Evolutionary conservation across 495 filamentous ascomycete genomes (phyloP).

Genomic region (Penicillium canariense): DNA sequence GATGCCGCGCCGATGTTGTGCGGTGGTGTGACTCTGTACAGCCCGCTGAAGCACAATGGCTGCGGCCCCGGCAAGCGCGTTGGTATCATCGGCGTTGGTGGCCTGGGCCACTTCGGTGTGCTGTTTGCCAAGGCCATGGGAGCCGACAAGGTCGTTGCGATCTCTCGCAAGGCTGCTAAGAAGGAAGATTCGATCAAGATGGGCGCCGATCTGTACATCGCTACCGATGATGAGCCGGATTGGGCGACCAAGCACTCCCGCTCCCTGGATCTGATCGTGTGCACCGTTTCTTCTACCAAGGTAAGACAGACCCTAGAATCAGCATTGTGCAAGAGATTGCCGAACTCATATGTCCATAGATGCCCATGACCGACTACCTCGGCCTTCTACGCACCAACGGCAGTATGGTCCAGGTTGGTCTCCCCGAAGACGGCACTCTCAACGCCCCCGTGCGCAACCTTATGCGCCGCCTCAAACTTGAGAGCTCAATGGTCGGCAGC

Average conservation of each 20-base stretch:
- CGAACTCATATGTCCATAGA: constrained; percentile 31
- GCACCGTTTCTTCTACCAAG: constrained; percentile 70
- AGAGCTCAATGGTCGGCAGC: constrained; percentile 69
- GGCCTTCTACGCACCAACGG: constrained; percentile 64
- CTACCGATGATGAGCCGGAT: constrained; percentile 72
- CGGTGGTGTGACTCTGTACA: constrained; percentile 76
- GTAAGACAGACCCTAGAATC: constrained; percentile 16
- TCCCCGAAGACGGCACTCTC: constrained; percentile 65
- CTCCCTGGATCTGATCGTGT: constrained; percentile 78
- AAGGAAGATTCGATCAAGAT: constrained; percentile 65
- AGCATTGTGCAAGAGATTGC: neutral
- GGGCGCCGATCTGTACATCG: constrained; percentile 68
- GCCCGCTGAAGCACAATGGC: constrained; percentile 69
- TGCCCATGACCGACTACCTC: constrained; percentile 74
- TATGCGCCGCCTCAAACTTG: constrained; percentile 62
- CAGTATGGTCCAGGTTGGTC: constrained; percentile 78
- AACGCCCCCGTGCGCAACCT: constrained; percentile 61
- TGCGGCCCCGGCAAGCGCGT: constrained; percentile 80
- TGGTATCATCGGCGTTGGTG: constrained; percentile 81
- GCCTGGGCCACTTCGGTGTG: constrained; percentile 70
- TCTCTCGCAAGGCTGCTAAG: constrained; percentile 68
- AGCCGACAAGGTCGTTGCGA: constrained; percentile 73
- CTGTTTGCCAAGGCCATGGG: constrained; percentile 66
- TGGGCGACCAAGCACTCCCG: constrained; percentile 66
- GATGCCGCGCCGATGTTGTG: constrained; percentile 83